Conservation (phyloP, 1,284 basidiomycete species). For the Tylopilus orsonianus region DNA sequence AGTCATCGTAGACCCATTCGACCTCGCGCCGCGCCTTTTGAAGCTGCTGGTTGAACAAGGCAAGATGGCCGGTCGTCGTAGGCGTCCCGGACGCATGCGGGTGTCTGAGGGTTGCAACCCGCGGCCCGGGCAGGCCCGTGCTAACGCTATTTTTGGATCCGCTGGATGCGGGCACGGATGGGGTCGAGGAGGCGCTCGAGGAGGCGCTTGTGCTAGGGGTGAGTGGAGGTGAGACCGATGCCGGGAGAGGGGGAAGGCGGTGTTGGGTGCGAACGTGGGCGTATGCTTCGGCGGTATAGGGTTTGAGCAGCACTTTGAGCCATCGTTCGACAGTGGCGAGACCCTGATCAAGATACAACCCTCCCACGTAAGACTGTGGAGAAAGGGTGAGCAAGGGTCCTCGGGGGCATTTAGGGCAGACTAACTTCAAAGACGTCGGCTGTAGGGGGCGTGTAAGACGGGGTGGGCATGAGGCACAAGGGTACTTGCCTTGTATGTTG, state of each 20-base stretch:
- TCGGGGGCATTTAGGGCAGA: neutral
- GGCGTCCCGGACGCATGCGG: slow-evolving; percentile 17
- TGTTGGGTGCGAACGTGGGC: slow-evolving; percentile 60
- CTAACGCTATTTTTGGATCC: neutral
- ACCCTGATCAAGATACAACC: slow-evolving; percentile 67
- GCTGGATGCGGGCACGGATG: neutral
- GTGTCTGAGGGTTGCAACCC: slow-evolving; percentile 10
- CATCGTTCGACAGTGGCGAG: slow-evolving; percentile 53
- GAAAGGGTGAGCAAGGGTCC: slow-evolving; percentile 4
- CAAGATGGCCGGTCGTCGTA: slow-evolving; percentile 59
- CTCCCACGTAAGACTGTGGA: slow-evolving; percentile 70
- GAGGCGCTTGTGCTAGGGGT: slow-evolving; percentile 27
- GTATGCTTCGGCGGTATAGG: slow-evolving; percentile 63
- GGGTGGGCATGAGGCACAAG: slow-evolving; percentile 1
- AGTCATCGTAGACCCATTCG: slow-evolving; percentile 67
- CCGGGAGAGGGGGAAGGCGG: slow-evolving; percentile 45
- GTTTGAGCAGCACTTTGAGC: slow-evolving; percentile 59
- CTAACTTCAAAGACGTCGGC: slow-evolving; percentile 75
- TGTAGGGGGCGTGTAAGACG: slow-evolving; percentile 29
- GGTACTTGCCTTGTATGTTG: slow-evolving; percentile 62
- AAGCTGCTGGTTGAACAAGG: slow-evolving; percentile 72
- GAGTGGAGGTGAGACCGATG: slow-evolving; percentile 4
- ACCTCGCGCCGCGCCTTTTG: slow-evolving; percentile 55
- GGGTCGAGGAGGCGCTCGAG: slow-evolving; percentile 8
- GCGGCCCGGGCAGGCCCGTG: no score